Evolutionary conservation across 352 stramenopile species (phyloP).

Genomic region (Chrysophaeum taylorii): DNA sequence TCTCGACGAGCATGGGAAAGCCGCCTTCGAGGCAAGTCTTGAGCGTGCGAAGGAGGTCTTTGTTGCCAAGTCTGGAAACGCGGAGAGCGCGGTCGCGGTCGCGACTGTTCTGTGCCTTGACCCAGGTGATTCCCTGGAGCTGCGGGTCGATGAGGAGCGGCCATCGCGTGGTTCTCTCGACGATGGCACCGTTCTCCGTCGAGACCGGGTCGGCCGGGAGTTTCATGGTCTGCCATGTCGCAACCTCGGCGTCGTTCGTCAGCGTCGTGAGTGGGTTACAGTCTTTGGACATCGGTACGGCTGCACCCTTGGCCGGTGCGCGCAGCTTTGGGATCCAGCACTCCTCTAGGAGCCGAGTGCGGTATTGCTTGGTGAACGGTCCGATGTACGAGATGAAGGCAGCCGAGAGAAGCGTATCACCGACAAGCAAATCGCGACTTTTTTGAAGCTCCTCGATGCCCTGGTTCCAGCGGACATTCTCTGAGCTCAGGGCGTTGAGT

Average conservation of each 20-base stretch:
- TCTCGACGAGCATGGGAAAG: conserved; percentile 75
- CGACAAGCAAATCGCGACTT: conserved; percentile 48
- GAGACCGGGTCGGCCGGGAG: conserved; percentile 77
- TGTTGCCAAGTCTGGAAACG: conserved; percentile 35
- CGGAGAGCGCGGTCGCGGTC: conserved; percentile 4
- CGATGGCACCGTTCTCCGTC: conserved; percentile 80
- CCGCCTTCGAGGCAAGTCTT: conserved; percentile 81
- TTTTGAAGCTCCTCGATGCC: conserved; percentile 49
- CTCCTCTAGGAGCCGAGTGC: conserved; percentile 68
- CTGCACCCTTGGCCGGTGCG: conserved; percentile 65
- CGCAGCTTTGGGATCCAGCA: conserved; percentile 66
- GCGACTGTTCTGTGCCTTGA: conserved; percentile 13
- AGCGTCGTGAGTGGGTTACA: conserved; percentile 64
- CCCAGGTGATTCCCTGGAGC: conserved; percentile 80
- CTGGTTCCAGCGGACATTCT: conserved; percentile 71
- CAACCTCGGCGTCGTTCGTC: conserved; percentile 68
- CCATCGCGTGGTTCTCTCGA: conserved; percentile 53
- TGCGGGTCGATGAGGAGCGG: conserved; percentile 86
- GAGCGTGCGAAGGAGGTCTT: conserved; percentile 73
- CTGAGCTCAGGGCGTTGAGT: conserved; percentile 71
- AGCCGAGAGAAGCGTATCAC: conserved; percentile 77
- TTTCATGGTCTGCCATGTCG: conserved; percentile 78
- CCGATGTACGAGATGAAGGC: conserved; percentile 80
- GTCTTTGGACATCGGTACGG: conserved; percentile 73
- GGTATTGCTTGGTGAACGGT: conserved; percentile 71